Percentiles rank a stretch among this genome's conserved stretches.
phyloP scores from a whole-genome alignment of 163 green algal genomes.

The Scenedesmus sp. region DNA sequence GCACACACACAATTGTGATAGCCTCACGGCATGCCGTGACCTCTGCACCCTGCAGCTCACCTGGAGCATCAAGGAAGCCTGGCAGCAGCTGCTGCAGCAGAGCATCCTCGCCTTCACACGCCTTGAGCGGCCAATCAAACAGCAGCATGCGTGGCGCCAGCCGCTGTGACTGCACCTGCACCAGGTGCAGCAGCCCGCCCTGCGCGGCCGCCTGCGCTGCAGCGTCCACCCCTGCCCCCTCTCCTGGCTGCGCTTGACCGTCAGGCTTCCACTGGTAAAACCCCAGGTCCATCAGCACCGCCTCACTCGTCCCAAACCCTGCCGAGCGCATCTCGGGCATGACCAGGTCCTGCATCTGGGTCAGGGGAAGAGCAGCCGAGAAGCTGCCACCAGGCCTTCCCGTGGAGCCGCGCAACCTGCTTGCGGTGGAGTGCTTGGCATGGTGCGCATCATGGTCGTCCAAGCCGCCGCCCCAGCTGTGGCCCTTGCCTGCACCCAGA shows the following conservation, averaged over 20 bases:
- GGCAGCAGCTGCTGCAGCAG: conserved; percentile 69
- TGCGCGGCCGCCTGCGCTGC: conserved; percentile 8
- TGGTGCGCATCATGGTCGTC: not conserved
- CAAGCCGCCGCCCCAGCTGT: not conserved
- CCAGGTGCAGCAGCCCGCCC: conserved; percentile 60
- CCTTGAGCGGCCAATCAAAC: conserved; percentile 67
- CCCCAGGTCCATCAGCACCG: conserved; percentile 39
- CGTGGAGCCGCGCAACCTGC: not conserved
- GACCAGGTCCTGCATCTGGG: not conserved
- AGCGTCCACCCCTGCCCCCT: not conserved
- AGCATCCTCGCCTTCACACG: conserved; percentile 37
- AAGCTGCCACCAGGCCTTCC: not conserved
- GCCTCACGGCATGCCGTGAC: not conserved
- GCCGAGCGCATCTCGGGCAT: not conserved
- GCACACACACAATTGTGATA: too few relatives aligned
- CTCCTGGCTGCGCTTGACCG: not conserved
- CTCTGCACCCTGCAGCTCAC: not conserved
- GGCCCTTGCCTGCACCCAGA: not conserved
- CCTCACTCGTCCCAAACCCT: not conserved
- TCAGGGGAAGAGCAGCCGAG: not conserved
- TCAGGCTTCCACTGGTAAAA: conserved; percentile 41
- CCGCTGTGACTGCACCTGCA: conserved; percentile 64
- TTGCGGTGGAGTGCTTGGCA: not conserved
- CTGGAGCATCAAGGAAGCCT: conserved; percentile 78
- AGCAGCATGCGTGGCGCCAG: conserved; percentile 67